Base-by-base conservation (phyloP, 345 rosid species). In the Bruguiera sexangula region DNA sequence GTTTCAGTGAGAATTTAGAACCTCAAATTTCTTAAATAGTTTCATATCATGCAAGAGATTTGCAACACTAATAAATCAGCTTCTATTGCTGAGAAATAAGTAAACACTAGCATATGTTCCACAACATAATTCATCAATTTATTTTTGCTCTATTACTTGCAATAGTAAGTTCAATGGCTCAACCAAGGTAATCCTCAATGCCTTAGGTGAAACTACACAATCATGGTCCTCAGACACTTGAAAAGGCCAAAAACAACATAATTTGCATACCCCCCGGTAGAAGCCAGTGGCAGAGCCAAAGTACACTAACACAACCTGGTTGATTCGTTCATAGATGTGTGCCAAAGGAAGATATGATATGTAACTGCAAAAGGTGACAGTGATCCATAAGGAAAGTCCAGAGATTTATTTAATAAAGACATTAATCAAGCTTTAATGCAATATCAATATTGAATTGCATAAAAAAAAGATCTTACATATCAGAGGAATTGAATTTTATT, bases 261-360 rank as follows among this genome's bases (percentile, higher is more conserved):
- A 37, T 62, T 57, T 53, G 46, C 72, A 36, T 70, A 76, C 77
- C 67, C 77, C 72, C 32, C 64, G 78, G 37, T 74, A 74, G 77
- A 74, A 74, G 26, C 72, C 72, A 61, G 62, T 56, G 43, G 68
- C 77, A 67, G 52, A 22, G 39, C 71, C 71, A 67, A 27, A 61
- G 37, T 74, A 68, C 39, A 21, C 63, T 39, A 6, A 3, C 24
- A 39, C 5, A 11, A 74, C 43, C 67, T 62, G 77, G 57, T 67
- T 71, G 6, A 26, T 50, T 43, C 79, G 75, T 71, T 76, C 79
- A 32, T 71, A 76, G 24, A 76, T 76, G 58, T 76, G 79, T 6
- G 79, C 79, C 71, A 76, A 55, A 60, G 79, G 79, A 62, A 76
- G 75, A 67, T 76, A 76, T 30, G 79, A 76, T 61, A 76, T 60